These are phyloP conservation scores for Dissophora ornata DNA, from an alignment of 192 early-diverging fungal species.

Conservation along the genomic window DNA sequence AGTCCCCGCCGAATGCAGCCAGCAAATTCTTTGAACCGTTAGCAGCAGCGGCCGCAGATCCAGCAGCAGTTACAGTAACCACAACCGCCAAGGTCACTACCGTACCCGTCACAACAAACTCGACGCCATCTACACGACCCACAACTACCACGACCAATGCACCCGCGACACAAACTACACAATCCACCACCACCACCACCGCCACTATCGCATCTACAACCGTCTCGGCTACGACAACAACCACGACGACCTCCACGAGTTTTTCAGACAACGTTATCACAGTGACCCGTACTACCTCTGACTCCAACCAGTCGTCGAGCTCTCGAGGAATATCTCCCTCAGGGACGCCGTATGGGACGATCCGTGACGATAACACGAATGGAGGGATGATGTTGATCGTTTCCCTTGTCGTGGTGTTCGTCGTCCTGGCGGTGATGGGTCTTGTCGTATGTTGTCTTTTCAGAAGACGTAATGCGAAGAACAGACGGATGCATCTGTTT, in stretches of 20 bases:
- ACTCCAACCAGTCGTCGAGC: too few species aligned
- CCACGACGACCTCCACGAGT: background rate
- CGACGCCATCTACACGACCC: too few species aligned
- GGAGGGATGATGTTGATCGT: constrained; percentile 24
- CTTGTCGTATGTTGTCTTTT: constrained; percentile 33
- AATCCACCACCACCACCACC: too few species aligned
- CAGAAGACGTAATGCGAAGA: constrained; percentile 19
- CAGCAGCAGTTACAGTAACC: too few species aligned
- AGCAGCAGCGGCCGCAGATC: too few species aligned
- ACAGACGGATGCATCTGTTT: constrained; percentile 7
- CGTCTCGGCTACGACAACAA: background rate
- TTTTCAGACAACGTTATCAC: background rate
- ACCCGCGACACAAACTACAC: too few species aligned
- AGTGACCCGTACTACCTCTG: too few species aligned
- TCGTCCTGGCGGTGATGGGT: constrained; percentile 26
- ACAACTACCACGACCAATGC: too few species aligned
- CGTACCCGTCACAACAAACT: too few species aligned
- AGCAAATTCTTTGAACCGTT: too few species aligned
- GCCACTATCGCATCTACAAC: background rate
- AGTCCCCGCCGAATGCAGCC: too few species aligned
- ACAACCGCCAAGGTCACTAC: too few species aligned
- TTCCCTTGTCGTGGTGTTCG: constrained; percentile 29
- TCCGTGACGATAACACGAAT: constrained; percentile 4
- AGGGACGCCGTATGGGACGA: background rate
- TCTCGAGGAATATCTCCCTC: background rate